Conservation (phyloP, 2,329 filamentous ascomycete species). For the Pleoardoris graminearum region DNA sequence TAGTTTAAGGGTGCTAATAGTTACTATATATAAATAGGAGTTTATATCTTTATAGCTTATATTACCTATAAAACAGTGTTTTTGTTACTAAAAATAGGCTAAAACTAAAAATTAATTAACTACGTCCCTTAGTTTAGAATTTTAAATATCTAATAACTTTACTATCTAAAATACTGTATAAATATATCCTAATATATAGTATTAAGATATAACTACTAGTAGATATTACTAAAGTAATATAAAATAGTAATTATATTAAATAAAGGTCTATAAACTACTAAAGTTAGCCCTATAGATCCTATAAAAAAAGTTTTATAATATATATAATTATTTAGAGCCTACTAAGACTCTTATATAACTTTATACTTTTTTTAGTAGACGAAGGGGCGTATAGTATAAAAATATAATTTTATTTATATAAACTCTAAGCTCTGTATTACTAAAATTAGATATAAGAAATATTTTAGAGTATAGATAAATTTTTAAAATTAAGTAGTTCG, state of each 20-base stretch:
- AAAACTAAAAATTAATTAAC: slow-evolving; percentile 14
- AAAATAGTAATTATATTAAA: slow-evolving; percentile 14
- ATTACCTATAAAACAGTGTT: slow-evolving; percentile 11
- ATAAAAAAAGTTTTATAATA: slow-evolving; percentile 7
- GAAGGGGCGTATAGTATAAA: slow-evolving; percentile 9
- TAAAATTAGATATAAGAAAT: slow-evolving; percentile 8
- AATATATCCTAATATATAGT: slow-evolving; percentile 14
- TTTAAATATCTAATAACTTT: slow-evolving; percentile 8
- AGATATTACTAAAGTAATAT: slow-evolving; percentile 9
- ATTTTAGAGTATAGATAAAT: slow-evolving; percentile 9
- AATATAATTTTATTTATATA: slow-evolving; percentile 6
- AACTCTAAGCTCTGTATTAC: slow-evolving; percentile 8
- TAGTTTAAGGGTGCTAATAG: slow-evolving; percentile 12
- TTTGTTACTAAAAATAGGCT: slow-evolving; percentile 12
- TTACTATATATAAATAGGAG: slow-evolving; percentile 10
- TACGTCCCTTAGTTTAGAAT: slow-evolving; percentile 10
- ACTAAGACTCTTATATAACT: slow-evolving; percentile 7
- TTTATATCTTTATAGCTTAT: slow-evolving; percentile 12
- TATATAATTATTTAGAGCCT: slow-evolving; percentile 4
- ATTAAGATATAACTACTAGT: slow-evolving; percentile 11
- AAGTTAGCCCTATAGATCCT: slow-evolving; percentile 10
- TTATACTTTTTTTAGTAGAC: slow-evolving; percentile 5
- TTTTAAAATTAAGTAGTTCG: slow-evolving; percentile 4
- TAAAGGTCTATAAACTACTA: slow-evolving; percentile 8
- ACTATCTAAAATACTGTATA: slow-evolving; percentile 11